Percentiles rank a stretch among this genome's conserved stretches.
Evolutionary conservation across 2,329 filamentous ascomycete genomes (phyloP).

Genomic region (Dactylellina leptospora): DNA sequence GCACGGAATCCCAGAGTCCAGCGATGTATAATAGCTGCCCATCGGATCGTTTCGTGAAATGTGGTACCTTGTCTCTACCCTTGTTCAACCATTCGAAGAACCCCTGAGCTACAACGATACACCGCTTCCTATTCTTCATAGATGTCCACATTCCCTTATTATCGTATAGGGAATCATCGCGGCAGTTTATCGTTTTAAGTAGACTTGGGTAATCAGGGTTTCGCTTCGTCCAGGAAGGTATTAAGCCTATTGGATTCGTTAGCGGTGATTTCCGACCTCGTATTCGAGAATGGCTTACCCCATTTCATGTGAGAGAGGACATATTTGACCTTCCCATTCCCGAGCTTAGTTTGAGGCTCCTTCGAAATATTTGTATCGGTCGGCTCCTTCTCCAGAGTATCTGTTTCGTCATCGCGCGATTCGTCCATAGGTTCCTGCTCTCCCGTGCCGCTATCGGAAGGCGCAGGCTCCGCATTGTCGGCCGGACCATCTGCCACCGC

Average conservation of each 20-base stretch:
- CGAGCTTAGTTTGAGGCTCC: background rate
- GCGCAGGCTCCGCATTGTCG: constrained; percentile 54
- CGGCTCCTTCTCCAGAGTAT: constrained; percentile 21
- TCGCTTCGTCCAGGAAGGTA: constrained; percentile 92
- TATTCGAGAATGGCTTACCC: constrained; percentile 63
- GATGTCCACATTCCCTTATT: constrained; percentile 86
- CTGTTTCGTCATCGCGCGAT: constrained; percentile 27
- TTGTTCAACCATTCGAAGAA: constrained; percentile 97
- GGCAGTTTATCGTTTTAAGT: constrained; percentile 93
- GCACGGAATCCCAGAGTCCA: constrained; percentile 88
- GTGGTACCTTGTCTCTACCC: constrained; percentile 78
- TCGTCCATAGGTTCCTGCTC: constrained; percentile 49
- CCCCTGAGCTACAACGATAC: constrained; percentile 85
- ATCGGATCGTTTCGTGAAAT: constrained; percentile 84
- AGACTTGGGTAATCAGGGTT: constrained; percentile 78
- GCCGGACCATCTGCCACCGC: constrained; percentile 71
- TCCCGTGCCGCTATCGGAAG: constrained; percentile 54
- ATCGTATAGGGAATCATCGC: constrained; percentile 81
- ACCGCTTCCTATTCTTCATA: constrained; percentile 90
- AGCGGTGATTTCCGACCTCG: background rate
- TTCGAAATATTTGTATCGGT: constrained; percentile 14
- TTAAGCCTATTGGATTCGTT: constrained; percentile 67
- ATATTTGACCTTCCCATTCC: constrained; percentile 67
- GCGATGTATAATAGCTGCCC: constrained; percentile 86
- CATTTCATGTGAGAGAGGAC: constrained; percentile 94